Percentiles rank a stretch among this genome's conserved stretches.
These are phyloP conservation scores for Irpex rosettiformis DNA, from an alignment of 1,284 basidiomycete genomes.

Conservation along the genomic window DNA sequence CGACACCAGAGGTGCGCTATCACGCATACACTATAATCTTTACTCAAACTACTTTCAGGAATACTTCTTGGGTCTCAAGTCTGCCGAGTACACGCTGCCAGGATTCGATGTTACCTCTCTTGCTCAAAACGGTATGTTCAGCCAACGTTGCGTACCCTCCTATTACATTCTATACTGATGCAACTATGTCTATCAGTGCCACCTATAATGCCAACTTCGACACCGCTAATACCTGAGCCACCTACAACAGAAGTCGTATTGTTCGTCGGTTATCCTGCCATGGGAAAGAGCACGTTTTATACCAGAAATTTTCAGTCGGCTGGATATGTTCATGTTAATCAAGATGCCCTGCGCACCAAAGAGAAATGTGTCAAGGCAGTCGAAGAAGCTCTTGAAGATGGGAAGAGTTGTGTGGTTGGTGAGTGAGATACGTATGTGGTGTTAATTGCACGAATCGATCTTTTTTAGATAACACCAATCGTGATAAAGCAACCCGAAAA, in stretches of 20 bases:
- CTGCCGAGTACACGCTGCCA: slow-evolving; percentile 40
- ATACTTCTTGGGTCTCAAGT: slow-evolving; percentile 68
- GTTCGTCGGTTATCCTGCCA: slow-evolving; percentile 84
- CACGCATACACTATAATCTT: neutral
- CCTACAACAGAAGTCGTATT: slow-evolving; percentile 59
- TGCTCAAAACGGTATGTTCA: slow-evolving; percentile 34
- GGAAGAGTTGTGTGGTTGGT: slow-evolving; percentile 78
- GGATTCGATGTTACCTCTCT: slow-evolving; percentile 62
- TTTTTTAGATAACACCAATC: slow-evolving; percentile 85
- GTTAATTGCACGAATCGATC: neutral
- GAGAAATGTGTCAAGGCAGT: slow-evolving; percentile 73
- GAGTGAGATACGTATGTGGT: slow-evolving; percentile 20
- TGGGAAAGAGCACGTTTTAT: slow-evolving; percentile 88
- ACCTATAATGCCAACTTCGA: slow-evolving; percentile 55
- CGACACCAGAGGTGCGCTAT: slow-evolving; percentile 56
- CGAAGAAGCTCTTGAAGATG: slow-evolving; percentile 50
- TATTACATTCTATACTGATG: neutral
- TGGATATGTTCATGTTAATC: slow-evolving; percentile 82
- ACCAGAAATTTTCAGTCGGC: slow-evolving; percentile 61
- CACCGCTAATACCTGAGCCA: slow-evolving; percentile 50
- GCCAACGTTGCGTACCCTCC: neutral
- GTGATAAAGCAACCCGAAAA: slow-evolving; percentile 64
- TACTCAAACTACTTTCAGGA: slow-evolving; percentile 44
- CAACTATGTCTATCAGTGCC: slow-evolving; percentile 41
- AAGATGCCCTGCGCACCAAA: slow-evolving; percentile 75